Evolutionary conservation across 2,329 filamentous ascomycete genomes (phyloP).

Genomic region (Penicillium sp.): DNA sequence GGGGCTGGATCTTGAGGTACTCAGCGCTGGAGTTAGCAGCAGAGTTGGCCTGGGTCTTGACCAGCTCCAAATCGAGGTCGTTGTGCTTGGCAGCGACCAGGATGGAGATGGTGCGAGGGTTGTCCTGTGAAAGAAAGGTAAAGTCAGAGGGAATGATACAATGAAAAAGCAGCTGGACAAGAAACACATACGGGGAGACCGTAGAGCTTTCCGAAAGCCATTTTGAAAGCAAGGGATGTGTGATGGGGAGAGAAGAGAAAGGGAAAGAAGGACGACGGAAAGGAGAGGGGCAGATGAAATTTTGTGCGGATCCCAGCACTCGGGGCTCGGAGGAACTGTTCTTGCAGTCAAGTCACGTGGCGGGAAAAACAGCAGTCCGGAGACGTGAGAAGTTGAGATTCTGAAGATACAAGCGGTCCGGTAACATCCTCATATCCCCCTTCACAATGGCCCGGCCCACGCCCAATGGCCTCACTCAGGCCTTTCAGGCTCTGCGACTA

Average conservation of each 20-base stretch:
- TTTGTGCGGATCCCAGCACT: constrained; percentile 25
- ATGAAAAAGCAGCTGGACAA: not conserved
- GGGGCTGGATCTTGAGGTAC: constrained; percentile 82
- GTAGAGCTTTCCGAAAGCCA: constrained; percentile 98
- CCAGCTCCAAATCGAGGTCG: constrained; percentile 85
- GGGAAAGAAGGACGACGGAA: constrained; percentile 14
- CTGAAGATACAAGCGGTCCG: not conserved
- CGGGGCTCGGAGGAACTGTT: constrained; percentile 27
- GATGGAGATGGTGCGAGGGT: constrained; percentile 86
- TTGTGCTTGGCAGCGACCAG: constrained; percentile 97
- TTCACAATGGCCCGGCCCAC: constrained; percentile 44
- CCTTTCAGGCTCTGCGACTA: constrained; percentile 39
- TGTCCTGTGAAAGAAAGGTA: constrained; percentile 62
- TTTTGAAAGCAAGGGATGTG: constrained; percentile 56
- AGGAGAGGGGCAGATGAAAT: constrained; percentile 30
- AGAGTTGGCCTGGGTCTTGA: constrained; percentile 59
- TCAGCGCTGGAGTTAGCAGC: constrained; percentile 65
- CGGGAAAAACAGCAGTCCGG: constrained; percentile 26
- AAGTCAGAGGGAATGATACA: constrained; percentile 10
- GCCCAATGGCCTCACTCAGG: constrained; percentile 40
- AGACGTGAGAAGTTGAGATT: constrained; percentile 11
- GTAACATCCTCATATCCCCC: constrained; percentile 3
- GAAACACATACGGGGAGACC: constrained; percentile 69
- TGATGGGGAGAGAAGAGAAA: constrained; percentile 23
- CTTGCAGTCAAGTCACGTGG: constrained; percentile 25